Evolutionary conservation across 805 yeast genomes (phyloP), one percentile per base, ranked within the genome.

Genomic region (Candida ovalis): DNA sequence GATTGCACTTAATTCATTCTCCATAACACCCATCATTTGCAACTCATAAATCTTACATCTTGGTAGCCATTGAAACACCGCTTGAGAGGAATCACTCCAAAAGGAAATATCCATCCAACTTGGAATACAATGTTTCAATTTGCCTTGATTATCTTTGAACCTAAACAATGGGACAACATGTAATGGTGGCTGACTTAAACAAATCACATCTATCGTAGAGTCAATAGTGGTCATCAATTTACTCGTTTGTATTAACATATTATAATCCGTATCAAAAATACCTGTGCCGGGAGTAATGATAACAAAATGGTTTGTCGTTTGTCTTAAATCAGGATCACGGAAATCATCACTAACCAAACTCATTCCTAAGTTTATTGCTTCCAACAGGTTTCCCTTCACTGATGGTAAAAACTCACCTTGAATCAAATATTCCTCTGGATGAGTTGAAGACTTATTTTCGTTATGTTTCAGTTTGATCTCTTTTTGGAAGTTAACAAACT

Each of bases 1-100:
- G 7, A 86, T 78, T 12, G 85, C 80, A 54, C 82, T 81, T 48
- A 83, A 72, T 59, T 94, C 97, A 57, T 88, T 88, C 59, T 92
- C 98, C 84, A 92, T 89, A 7, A 94, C 78, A 0, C 98, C 98
- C 95, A 92, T 92, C 97, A 94, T 94, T 64, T 94, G 98, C 18
- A 94, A 68, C 59, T 92, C 98, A 64, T 94, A 92, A 44, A 94
- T 91, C 58, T 88, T 89, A 66, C 97, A 90, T 32, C 94, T 73
- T 0, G 99, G 97, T n/a, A 85, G 77, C 97, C 98, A 92, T 55
- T 80, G 86, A 28, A 72, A 72, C 32, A 68, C 67, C 4, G 66
- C 58, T 19, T 71, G 69, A 25, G 73, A 71, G 2, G 75, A 64
- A 43, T 85, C 88, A 46, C 78, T 81, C 87, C 96, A 94, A 60